Percentiles rank a stretch among this genome's conserved stretches.
Conservation (phyloP, 2,329 filamentous ascomycete genomes). For the Nothomitra cinnamomea region DNA sequence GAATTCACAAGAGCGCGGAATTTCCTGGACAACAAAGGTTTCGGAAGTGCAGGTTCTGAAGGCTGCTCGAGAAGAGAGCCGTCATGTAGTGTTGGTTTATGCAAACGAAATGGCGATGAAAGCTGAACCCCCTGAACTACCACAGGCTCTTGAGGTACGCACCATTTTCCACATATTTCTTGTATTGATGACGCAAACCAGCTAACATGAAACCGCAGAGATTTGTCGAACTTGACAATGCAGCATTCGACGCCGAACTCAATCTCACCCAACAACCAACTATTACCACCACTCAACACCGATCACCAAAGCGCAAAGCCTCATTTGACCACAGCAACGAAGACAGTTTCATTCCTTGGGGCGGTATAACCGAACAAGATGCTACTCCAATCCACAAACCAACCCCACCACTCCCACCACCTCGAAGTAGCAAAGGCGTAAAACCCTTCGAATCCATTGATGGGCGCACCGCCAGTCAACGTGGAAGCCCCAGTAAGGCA, state of each 20-base stretch:
- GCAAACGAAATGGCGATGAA: constrained; percentile 32
- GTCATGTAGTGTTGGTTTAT: constrained; percentile 39
- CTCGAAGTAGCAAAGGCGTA: neutral
- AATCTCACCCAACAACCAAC: constrained; percentile 5
- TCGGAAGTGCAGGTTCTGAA: constrained; percentile 36
- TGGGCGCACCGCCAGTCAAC: neutral
- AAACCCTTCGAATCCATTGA: neutral
- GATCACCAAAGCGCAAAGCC: constrained; percentile 4
- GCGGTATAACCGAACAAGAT: neutral
- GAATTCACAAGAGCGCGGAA: constrained; percentile 13
- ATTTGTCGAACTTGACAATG: constrained; percentile 34
- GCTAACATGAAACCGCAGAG: constrained; percentile 9
- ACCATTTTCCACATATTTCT: neutral
- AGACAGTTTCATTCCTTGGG: neutral
- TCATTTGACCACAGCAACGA: neutral
- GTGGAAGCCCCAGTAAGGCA: neutral
- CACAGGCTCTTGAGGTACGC: constrained; percentile 22
- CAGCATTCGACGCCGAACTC: constrained; percentile 22
- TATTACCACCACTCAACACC: neutral
- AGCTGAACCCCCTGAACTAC: constrained; percentile 18
- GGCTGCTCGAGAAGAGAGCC: constrained; percentile 33
- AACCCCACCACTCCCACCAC: neutral
- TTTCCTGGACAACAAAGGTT: constrained; percentile 25
- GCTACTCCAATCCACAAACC: neutral
- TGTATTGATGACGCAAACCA: neutral